Evolutionary conservation across 768 basidiomycete species (phyloP).

Genomic region (Suillus decipiens): DNA sequence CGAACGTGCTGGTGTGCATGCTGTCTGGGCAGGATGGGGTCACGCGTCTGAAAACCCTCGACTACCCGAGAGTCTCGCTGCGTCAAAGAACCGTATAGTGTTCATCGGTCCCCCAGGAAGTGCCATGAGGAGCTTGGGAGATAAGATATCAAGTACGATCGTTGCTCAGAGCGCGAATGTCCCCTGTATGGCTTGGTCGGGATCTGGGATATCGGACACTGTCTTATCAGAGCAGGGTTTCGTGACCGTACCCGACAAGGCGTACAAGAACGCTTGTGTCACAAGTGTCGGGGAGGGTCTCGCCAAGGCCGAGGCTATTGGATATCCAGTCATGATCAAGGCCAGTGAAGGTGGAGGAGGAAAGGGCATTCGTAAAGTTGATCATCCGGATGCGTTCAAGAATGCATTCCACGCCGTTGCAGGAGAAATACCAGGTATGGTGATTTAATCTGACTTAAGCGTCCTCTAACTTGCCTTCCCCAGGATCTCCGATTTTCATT

Average conservation of each 20-base stretch:
- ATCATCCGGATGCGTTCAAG: conserved; percentile 83
- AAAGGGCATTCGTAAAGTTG: conserved; percentile 97
- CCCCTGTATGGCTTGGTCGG: conserved; percentile 99
- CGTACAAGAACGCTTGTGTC: conserved; percentile 87
- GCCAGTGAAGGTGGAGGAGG: conserved; percentile 99
- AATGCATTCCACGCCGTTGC: conserved; percentile 92
- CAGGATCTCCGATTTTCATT: conserved; percentile 97
- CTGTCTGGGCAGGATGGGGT: conserved; percentile 99
- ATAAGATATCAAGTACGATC: conserved; percentile 99
- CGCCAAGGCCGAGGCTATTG: conserved; percentile 80
- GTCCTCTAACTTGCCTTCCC: conserved; percentile 10
- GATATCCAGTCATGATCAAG: conserved; percentile 99
- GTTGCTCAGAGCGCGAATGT: conserved; percentile 96
- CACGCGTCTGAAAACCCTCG: conserved; percentile 99
- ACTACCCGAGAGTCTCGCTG: conserved; percentile 88
- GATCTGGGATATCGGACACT: conserved; percentile 90
- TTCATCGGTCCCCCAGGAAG: conserved; percentile 99
- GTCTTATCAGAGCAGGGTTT: conserved; percentile 81
- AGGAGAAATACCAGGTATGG: conserved; percentile 91
- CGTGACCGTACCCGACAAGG: conserved; percentile 91
- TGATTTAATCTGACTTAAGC: conserved; percentile 3
- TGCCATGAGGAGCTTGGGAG: conserved; percentile 98
- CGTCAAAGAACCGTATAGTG: conserved; percentile 93
- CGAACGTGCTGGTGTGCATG: conserved; percentile 95
- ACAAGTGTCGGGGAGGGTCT: conserved; percentile 87